Conservation (phyloP, 2,329 filamentous ascomycete genomes). For the Clarireedia hainanense region DNA sequence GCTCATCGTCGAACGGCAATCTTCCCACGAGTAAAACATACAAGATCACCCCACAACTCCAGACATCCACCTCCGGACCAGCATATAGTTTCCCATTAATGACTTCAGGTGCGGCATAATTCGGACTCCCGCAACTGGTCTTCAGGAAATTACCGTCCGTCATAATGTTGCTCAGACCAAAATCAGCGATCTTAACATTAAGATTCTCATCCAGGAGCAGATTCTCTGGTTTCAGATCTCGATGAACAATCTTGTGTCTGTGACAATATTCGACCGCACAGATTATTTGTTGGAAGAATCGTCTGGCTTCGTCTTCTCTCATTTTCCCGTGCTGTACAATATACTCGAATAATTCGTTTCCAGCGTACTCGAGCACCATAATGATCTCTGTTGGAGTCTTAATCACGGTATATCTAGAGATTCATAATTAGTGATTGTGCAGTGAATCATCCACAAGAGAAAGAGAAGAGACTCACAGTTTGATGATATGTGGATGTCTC, state of each 20-base stretch:
- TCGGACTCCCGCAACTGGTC: conserved; percentile 95
- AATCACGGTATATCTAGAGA: conserved; percentile 80
- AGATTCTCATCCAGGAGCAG: conserved; percentile 87
- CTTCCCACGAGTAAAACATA: conserved; percentile 75
- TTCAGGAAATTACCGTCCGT: conserved; percentile 98
- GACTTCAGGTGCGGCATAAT: conserved; percentile 96
- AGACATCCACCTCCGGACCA: conserved; percentile 95
- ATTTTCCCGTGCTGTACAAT: conserved; percentile 91
- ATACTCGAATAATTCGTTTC: conserved; percentile 95
- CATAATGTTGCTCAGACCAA: conserved; percentile 99
- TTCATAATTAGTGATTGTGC: conserved; percentile 19
- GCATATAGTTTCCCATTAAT: conserved; percentile 97
- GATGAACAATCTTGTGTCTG: conserved; percentile 96
- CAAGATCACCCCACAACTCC: conserved; percentile 91
- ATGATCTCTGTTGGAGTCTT: conserved; percentile 92
- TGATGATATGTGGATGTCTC: conserved; percentile 97
- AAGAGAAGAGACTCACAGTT: conserved; percentile 56
- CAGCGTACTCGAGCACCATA: conserved; percentile 98
- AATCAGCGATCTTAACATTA: conserved; percentile 99
- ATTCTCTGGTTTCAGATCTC: conserved; percentile 45
- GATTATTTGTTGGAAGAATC: conserved; percentile 98
- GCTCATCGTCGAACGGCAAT: conserved; percentile 95
- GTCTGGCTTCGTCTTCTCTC: conserved; percentile 83
- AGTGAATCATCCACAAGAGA: background rate
- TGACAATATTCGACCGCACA: conserved; percentile 99